Evolutionary conservation across 352 stramenopile species (phyloP), one percentile per base, ranked within the genome.

Genomic region (Phytopythium mirpurense): DNA sequence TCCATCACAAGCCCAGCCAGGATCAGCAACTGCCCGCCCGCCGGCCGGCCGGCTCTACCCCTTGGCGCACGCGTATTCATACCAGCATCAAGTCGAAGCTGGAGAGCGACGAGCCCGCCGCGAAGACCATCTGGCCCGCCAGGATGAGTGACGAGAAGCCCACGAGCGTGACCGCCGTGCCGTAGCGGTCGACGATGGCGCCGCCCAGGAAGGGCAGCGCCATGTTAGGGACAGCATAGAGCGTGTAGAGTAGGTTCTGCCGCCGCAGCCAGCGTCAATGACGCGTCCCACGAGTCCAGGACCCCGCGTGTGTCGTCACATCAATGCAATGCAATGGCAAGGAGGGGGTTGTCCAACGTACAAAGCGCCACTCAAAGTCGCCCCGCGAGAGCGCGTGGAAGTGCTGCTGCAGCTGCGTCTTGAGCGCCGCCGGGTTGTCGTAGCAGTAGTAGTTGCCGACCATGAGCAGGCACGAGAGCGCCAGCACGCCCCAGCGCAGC

Each of bases 151-250:
- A 70, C 8, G 84, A 91, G 63, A 97, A 98, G 31, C 89, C 56
- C 16, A 96, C 65, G 38, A 96, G 68, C 68, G 88, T 95, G 37
- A 82, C 54, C 3, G 86, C 74, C 15, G 88, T 82, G 29, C 93
- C 93, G 32, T 93, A 90, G 34, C 78, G 74, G 60, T 97, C 89
- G 11, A 97, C 86, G 19, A 98, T 70, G 19, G 93, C 83, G 19
- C 93, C 93, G 27, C 93, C 93, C 44, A 97, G 94, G 61, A 98
- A 96, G 19, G 93, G 93, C 38, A 98, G 57, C 31, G 97, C 54
- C 27, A 97, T 92, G 59, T 97, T 98, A 18, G 91, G 91, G 49
- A 96, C 78, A 29, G 84, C 95, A 65, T 97, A 97, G 47, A 97
- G 61, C 19, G 88, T 97, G 69, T 98, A 98, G 34, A 98, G 68